Base-by-base conservation (phyloP, 140 eudicot genomes). In the Ambrosia hybrid region DNA sequence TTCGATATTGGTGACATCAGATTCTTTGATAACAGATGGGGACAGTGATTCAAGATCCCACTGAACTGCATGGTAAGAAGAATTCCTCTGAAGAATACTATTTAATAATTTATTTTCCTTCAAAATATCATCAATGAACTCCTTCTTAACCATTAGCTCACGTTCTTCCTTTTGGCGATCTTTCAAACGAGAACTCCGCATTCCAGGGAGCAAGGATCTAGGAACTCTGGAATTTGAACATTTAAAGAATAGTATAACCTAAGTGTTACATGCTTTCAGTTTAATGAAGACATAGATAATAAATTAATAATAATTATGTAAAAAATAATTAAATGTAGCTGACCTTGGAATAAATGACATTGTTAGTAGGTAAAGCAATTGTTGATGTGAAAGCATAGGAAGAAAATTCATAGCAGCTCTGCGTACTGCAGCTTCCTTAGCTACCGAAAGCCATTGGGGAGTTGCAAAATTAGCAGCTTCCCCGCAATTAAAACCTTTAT, bases 381-480 rank as follows among this genome's bases (percentile, higher is more conserved):
- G 99, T 79, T 94, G 99, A 82, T 94, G 99, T 48, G 97, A 94
- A 78, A 94, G 99, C 99, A 94, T 94, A 61, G 99, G 99, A 76
- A 94, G 97, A 81, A 80, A 86, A 84, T 88, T 87, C 99, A 94
- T 94, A 9, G 87, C 97, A 83, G 99, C 96, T 83, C 99, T 81
- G 38, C 99, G 95, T 33, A 94, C 95, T 69, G 99, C 99, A 81
- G 99, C 99, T 80, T 90, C 97, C 80, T 90, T 94, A 8, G 97
- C 99, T 81, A 94, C 67, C 51, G 88, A 63, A 51, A 94, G 97
- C 99, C 99, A 94, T 71, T 84, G 71, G 5, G 97, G 91, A 49
- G 99, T 94, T 49, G 89, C 95, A 76, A 94, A 94, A 81, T 94
- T 94, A 71, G 99, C 99, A 77, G 99, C 99, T 83, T 94, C 99